phyloP scores from a whole-genome alignment of 768 basidiomycete genomes.

The Mycena albidolilacea region DNA sequence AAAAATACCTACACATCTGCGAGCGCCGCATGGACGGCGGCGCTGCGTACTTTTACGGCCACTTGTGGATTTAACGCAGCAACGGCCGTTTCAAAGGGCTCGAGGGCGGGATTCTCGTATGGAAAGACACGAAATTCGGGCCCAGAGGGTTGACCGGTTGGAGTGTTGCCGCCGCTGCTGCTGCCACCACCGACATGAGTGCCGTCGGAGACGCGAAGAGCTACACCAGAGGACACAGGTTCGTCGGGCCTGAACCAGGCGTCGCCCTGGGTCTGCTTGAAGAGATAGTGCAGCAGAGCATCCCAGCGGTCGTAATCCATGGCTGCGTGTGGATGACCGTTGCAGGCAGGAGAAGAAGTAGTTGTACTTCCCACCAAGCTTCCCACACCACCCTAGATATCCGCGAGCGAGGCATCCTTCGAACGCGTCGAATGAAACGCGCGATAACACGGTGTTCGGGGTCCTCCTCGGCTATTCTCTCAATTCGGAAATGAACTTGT shows the following conservation, averaged over 20 bases:
- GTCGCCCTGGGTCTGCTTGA: constrained; percentile 84
- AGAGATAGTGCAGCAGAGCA: constrained; percentile 85
- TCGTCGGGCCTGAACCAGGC: constrained; percentile 89
- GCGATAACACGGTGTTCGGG: constrained; percentile 9
- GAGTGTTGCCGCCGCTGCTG: constrained; percentile 37
- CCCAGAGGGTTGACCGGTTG: constrained; percentile 38
- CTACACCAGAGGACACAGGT: constrained; percentile 81
- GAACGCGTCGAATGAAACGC: constrained; percentile 13
- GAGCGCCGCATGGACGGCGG: constrained; percentile 85
- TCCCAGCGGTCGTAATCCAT: constrained; percentile 88
- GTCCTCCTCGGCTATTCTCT: background rate
- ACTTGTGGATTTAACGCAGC: constrained; percentile 84
- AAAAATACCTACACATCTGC: constrained; percentile 69
- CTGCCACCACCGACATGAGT: constrained; percentile 37
- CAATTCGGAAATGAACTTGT: background rate
- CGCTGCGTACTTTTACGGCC: constrained; percentile 84
- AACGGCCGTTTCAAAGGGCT: constrained; percentile 83
- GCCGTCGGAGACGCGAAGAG: constrained; percentile 65
- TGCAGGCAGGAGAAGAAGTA: background rate
- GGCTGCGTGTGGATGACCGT: background rate
- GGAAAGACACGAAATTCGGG: constrained; percentile 85
- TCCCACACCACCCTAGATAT: background rate
- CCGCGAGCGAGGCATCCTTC: background rate
- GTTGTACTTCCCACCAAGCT: background rate
- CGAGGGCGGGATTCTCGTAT: constrained; percentile 80